Percentiles rank a stretch among this genome's conserved stretches.
These are phyloP conservation scores for Immersiella caudata DNA, from an alignment of 495 filamentous ascomycete genomes.

Conservation along the genomic window DNA sequence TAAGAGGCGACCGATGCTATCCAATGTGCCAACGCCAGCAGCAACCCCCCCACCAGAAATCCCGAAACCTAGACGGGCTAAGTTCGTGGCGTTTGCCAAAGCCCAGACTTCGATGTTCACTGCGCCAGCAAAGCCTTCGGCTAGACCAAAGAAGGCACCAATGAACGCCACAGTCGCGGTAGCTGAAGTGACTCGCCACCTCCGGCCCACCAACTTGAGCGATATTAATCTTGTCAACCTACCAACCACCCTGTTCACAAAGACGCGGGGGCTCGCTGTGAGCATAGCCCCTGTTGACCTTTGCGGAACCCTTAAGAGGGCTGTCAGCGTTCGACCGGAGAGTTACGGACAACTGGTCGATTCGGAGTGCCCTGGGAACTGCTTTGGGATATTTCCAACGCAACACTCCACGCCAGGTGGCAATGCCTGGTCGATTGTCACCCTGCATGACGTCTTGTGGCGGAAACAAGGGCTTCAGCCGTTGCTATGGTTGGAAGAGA, in stretches of 20 bases:
- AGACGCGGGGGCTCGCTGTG: background rate
- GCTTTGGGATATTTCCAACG: background rate
- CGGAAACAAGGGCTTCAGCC: constrained; percentile 3
- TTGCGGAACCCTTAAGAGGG: background rate
- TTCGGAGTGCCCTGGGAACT: background rate
- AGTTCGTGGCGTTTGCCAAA: background rate
- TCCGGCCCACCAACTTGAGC: background rate
- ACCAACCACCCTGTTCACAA: background rate
- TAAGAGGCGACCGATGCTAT: too few relatives aligned
- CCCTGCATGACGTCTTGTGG: background rate
- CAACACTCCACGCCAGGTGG: background rate
- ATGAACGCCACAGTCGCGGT: background rate
- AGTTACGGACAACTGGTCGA: constrained; percentile 9
- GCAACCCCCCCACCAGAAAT: background rate
- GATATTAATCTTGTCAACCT: background rate
- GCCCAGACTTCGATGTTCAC: background rate
- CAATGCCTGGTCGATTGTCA: background rate
- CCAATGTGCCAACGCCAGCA: background rate
- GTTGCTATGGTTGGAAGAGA: constrained; percentile 6
- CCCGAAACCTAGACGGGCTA: background rate
- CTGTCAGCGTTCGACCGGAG: background rate
- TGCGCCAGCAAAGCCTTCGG: background rate
- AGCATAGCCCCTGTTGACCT: background rate
- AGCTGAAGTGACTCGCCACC: background rate
- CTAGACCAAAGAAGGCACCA: background rate